A percentile compares a stretch with the other conserved stretches of the same genome.
Conservation (phyloP, 805 yeast species). For the Candida easanensis region DNA sequence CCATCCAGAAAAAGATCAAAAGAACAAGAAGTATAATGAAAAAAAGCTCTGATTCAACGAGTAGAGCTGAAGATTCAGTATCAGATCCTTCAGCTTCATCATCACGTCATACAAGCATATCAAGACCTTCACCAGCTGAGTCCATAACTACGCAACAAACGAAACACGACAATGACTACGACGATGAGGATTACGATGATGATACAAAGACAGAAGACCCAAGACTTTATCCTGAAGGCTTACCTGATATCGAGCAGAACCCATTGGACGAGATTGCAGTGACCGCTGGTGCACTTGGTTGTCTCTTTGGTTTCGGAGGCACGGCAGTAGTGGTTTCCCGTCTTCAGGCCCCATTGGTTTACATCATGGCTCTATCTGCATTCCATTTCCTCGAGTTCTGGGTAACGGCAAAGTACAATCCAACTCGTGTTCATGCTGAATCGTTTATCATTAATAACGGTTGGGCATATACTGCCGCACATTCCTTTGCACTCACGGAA, state of each 20-base stretch:
- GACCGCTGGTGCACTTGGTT: constrained; percentile 45
- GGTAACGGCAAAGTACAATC: constrained; percentile 74
- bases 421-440: constrained; percentile 60
- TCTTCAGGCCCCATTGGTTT: constrained; percentile 41
- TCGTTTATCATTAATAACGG: constrained; percentile 72
- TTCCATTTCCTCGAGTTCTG: constrained; percentile 86
- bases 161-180: background rate
- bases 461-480: constrained; percentile 53
- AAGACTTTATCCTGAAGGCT: background rate
- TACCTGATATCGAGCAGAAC: constrained; percentile 37
- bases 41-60: background rate
- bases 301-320: constrained; percentile 37
- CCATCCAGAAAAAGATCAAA: constrained; percentile 6
- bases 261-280: constrained; percentile 41
- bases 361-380: constrained; percentile 47
- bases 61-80: background rate
- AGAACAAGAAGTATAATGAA: constrained; percentile 4
- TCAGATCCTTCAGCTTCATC: background rate
- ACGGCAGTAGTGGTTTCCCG: constrained; percentile 28
- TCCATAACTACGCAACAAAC: too few species aligned
- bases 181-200: background rate
- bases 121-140: too few species aligned
- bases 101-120: too few species aligned
- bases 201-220: background rate
- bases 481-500: constrained; percentile 51